Evolutionary conservation across 2,329 filamentous ascomycete genomes (phyloP).

Genomic region (Xylaria polymorpha): DNA sequence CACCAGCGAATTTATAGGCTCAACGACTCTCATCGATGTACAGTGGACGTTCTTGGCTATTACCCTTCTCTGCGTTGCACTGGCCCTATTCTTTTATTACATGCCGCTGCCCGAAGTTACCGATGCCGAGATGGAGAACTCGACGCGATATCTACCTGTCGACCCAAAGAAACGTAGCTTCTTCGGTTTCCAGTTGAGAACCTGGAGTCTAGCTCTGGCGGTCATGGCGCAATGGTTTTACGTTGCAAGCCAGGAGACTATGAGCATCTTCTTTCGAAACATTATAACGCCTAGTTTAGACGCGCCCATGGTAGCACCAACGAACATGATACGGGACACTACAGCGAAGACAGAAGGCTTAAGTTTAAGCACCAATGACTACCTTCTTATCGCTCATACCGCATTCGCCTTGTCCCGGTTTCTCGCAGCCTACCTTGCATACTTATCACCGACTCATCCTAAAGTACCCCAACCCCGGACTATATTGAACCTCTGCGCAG

Average conservation of each 20-base stretch:
- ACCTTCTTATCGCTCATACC: constrained; percentile 77
- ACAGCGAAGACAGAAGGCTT: constrained; percentile 59
- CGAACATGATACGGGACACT: constrained; percentile 52
- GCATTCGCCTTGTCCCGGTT: constrained; percentile 81
- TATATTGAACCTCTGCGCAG: constrained; percentile 72
- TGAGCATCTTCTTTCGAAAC: constrained; percentile 68
- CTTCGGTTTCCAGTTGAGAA: constrained; percentile 65
- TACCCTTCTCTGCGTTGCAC: constrained; percentile 76
- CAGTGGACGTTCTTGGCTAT: constrained; percentile 90
- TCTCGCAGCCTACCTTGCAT: constrained; percentile 72
- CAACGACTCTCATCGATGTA: constrained; percentile 73
- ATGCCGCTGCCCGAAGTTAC: constrained; percentile 72
- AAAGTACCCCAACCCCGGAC: constrained; percentile 74
- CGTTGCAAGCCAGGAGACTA: constrained; percentile 76
- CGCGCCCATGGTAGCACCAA: not conserved
- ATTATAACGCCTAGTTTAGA: constrained; percentile 56
- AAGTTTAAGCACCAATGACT: constrained; percentile 68
- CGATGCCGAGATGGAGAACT: constrained; percentile 65
- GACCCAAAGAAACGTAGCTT: constrained; percentile 62
- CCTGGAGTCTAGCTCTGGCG: constrained; percentile 73
- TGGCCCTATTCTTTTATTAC: constrained; percentile 77
- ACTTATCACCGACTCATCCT: constrained; percentile 59
- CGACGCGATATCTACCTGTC: constrained; percentile 61
- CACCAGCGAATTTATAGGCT: constrained; percentile 44
- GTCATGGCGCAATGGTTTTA: constrained; percentile 83